These are phyloP conservation scores for Tolypocladium tundrense DNA, from an alignment of 2,329 filamentous ascomycete genomes.

Conservation along the genomic window DNA sequence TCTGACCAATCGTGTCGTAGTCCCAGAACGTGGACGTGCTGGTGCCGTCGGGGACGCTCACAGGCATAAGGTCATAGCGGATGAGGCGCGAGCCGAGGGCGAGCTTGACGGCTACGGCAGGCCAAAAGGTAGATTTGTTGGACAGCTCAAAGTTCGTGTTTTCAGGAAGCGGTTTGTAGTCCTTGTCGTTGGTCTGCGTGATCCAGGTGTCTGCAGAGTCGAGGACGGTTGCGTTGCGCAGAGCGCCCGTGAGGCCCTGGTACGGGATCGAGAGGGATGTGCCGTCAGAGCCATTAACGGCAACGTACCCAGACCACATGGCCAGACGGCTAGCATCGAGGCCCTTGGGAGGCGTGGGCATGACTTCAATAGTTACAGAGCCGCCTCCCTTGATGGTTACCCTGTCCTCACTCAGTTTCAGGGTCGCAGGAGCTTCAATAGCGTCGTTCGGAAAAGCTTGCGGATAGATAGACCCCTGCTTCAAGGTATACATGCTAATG, in stretches of 20 bases:
- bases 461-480: constrained; percentile 19
- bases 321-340: constrained; percentile 1
- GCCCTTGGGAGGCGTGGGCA: neutral
- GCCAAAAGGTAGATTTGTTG: constrained; percentile 10
- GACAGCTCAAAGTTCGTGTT: constrained; percentile 9
- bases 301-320: constrained; percentile 5
- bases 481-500: constrained; percentile 37
- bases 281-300: constrained; percentile 12
- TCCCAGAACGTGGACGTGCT: too few species aligned
- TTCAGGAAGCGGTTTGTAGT: constrained; percentile 6
- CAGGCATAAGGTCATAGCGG: neutral
- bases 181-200: constrained; percentile 14
- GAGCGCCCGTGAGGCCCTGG: constrained; percentile 18
- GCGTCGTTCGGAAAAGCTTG: constrained; percentile 29
- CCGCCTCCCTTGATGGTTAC: neutral
- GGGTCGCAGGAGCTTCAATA: constrained; percentile 23
- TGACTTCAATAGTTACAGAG: neutral
- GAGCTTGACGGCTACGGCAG: constrained; percentile 15
- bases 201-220: constrained; percentile 20
- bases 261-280: constrained; percentile 22
- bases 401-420: neutral
- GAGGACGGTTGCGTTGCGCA: constrained; percentile 24
- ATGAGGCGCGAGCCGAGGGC: constrained; percentile 8
- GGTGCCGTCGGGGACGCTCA: too few species aligned
- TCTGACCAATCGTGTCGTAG: too few species aligned